Conservation (phyloP, 176 grass and related monocot species). For the Carex littledalei region DNA sequence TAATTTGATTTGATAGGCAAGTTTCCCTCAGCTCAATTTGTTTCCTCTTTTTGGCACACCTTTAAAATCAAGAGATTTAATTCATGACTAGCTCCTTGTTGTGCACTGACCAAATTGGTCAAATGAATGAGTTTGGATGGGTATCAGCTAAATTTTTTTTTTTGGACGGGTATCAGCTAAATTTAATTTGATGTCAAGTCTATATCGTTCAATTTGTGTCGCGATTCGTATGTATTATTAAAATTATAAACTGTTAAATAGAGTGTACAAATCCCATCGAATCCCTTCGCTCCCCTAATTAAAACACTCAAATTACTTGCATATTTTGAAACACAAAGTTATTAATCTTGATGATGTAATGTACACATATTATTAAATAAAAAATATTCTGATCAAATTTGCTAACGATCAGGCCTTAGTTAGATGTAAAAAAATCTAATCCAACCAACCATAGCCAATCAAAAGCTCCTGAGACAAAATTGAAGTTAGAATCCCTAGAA, state of each 20-base stretch:
- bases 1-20: background rate
- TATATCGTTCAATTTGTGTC: no score
- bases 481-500: slow-evolving; percentile 8
- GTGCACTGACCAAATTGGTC: no score
- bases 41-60: background rate
- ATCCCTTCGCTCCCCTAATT: no score
- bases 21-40: background rate
- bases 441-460: background rate
- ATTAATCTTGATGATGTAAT: no score
- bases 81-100: no score
- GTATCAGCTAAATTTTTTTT: background rate
- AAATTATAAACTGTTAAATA: background rate
- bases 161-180: background rate
- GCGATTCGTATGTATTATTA: background rate
- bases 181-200: no score
- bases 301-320: background rate
- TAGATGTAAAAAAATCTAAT: background rate
- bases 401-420: background rate
- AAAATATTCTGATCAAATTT: background rate
- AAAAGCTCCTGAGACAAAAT: background rate
- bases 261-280: no score
- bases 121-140: no score
- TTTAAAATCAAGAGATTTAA: no score
- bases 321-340: background rate
- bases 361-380: background rate